Evolutionary conservation across 2,329 filamentous ascomycete species (phyloP), one percentile per base, ranked within the genome.

Genomic region (Ambrosiella cleistominuta): DNA sequence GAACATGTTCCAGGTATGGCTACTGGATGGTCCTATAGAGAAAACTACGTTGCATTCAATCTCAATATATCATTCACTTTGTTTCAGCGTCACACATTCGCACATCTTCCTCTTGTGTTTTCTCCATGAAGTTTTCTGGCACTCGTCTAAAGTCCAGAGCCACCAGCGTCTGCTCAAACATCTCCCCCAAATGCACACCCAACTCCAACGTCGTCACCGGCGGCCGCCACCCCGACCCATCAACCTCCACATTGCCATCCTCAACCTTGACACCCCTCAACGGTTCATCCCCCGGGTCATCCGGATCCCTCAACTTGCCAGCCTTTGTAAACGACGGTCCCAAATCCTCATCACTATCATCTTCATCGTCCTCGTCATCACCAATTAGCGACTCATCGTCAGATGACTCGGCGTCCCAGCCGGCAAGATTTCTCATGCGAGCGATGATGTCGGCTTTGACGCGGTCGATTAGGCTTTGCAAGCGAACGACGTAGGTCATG

Each of bases 401-500:
- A 7, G 42, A 17, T 19, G 55, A 49, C 9, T 54, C 40, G n/a
- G 39, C 50, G 6, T 54, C 54, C 2, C 15, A 42, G 9, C 44
- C 50, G 8, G 53, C 47, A 12, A 27, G 13, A 35, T 44, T 37
- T 1, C 51, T 49, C 58, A 59, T 76, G 76, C 57, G 72, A n/a
- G 57, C 44, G 9, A 60, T 37, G 59, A 91, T 80, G 4, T 80
- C 69, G 7, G 88, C 71, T 35, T 90, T 76, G 13, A 85, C 86
- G 63, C 83, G 79, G 66, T 94, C 86, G 0, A 89, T 86, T 37
- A 94, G 72, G 65, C 86, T 87, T 66, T 86, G 85, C 62, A 90
- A 85, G 45, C 91, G 79, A 7, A 97, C 88, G 75, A 93, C 95
- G 68, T 96, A 88, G 0, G 86, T 91, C 15, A 70, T 74, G 1